Evolutionary conservation across 768 basidiomycete species (phyloP).

Genomic region (Galerina marginata): DNA sequence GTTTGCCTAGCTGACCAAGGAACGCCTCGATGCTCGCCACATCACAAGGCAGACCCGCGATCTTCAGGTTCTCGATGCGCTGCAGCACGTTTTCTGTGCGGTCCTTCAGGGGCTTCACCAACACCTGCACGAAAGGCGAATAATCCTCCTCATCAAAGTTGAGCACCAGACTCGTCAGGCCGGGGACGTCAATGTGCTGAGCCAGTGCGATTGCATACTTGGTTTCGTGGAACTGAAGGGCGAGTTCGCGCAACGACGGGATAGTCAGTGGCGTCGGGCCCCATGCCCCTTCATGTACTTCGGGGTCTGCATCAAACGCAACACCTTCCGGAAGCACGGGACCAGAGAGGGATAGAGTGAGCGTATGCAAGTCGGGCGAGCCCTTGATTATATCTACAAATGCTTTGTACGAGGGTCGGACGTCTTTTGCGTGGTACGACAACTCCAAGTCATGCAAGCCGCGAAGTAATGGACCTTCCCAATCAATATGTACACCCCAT

Average conservation of each 20-base stretch:
- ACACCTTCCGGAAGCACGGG: slow-evolving; percentile 39
- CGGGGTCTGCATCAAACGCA: slow-evolving; percentile 23
- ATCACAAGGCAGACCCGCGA: slow-evolving; percentile 55
- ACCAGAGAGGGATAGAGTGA: slow-evolving; percentile 63
- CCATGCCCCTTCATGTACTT: slow-evolving; percentile 36
- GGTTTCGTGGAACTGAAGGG: slow-evolving; percentile 45
- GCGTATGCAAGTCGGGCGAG: slow-evolving; percentile 57
- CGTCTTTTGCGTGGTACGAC: slow-evolving; percentile 65
- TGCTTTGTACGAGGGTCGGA: slow-evolving; percentile 61
- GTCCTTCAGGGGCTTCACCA: slow-evolving; percentile 45
- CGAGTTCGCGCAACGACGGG: slow-evolving; percentile 44
- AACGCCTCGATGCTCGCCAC: slow-evolving; percentile 37
- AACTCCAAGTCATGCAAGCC: slow-evolving; percentile 60
- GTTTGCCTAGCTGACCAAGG: slow-evolving; percentile 51
- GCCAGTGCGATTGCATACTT: slow-evolving; percentile 44
- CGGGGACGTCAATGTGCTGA: slow-evolving; percentile 44
- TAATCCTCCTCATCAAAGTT: slow-evolving; percentile 64
- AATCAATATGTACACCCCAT: slow-evolving; percentile 76
- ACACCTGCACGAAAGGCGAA: slow-evolving; percentile 48
- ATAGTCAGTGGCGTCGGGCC: slow-evolving; percentile 40
- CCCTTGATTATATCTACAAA: slow-evolving; percentile 56
- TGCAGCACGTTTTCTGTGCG: slow-evolving; percentile 51
- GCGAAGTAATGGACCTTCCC: slow-evolving; percentile 54
- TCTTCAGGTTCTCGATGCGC: slow-evolving; percentile 55
- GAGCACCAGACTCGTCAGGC: slow-evolving; percentile 49